Conservation (phyloP, 2,329 filamentous ascomycete species). For the Cytospora mali region DNA sequence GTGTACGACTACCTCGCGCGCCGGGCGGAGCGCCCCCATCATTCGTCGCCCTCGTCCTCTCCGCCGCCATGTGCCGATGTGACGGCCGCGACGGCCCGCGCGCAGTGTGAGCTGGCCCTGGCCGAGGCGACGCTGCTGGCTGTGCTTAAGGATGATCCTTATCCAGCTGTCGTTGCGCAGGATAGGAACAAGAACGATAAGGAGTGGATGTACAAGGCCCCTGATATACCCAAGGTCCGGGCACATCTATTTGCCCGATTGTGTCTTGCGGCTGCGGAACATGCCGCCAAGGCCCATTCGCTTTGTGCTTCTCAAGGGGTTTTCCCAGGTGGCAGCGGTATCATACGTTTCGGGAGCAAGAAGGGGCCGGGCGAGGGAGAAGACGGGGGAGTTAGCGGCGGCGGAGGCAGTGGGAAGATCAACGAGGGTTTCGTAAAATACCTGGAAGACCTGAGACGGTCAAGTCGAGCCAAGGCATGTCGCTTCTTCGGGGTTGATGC, state of each 20-base stretch:
- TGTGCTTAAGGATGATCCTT: conserved; percentile 92
- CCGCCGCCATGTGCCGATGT: conserved; percentile 56
- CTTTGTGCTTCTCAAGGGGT: conserved; percentile 39
- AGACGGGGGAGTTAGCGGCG: conserved; percentile 7
- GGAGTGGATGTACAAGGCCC: conserved; percentile 96
- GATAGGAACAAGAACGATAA: conserved; percentile 79
- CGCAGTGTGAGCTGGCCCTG: conserved; percentile 68
- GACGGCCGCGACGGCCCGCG: conserved; percentile 53
- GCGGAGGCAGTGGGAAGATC: conserved; percentile 51
- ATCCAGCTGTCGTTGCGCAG: conserved; percentile 79
- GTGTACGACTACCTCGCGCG: conserved; percentile 73
- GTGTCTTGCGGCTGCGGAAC: conserved; percentile 85
- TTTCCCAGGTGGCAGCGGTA: background rate
- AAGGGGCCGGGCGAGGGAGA: conserved; percentile 10
- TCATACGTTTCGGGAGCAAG: conserved; percentile 13
- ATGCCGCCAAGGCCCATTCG: conserved; percentile 72
- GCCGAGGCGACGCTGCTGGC: conserved; percentile 89
- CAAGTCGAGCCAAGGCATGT: conserved; percentile 81
- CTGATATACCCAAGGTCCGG: conserved; percentile 84
- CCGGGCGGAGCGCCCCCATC: conserved; percentile 48
- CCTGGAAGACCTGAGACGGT: conserved; percentile 71
- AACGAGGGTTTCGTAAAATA: conserved; percentile 72
- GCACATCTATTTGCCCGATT: conserved; percentile 85
- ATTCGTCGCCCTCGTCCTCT: conserved; percentile 31
- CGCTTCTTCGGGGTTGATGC: conserved; percentile 90